Conservation (phyloP, 2,329 filamentous ascomycete genomes). For the Xylogone sp. region DNA sequence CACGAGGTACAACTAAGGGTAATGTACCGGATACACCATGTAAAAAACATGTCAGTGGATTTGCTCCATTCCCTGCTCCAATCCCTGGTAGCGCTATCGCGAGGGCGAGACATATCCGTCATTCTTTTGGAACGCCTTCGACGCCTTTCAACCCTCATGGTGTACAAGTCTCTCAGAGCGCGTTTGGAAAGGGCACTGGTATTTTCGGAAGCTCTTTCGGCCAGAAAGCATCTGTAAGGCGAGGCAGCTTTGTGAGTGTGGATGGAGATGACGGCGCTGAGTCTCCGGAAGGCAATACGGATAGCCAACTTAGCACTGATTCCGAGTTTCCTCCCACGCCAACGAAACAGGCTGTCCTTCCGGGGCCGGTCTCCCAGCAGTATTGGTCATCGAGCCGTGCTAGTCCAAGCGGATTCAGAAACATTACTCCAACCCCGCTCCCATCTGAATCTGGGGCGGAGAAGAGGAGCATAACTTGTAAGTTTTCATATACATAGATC, state of each 20-base stretch:
- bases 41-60: constrained; percentile 73
- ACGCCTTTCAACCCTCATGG: constrained; percentile 72
- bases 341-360: constrained; percentile 64
- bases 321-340: constrained; percentile 87
- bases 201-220: constrained; percentile 57
- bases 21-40: constrained; percentile 93
- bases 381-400: constrained; percentile 16
- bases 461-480: neutral
- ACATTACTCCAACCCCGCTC: constrained; percentile 5
- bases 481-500: neutral
- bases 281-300: constrained; percentile 54
- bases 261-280: constrained; percentile 56
- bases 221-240: constrained; percentile 36
- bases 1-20: constrained; percentile 51
- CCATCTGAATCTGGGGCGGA: too few species aligned
- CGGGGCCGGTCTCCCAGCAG: constrained; percentile 10
- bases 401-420: constrained; percentile 25
- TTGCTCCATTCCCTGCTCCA: constrained; percentile 60
- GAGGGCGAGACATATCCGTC: constrained; percentile 60
- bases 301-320: constrained; percentile 57
- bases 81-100: constrained; percentile 55
- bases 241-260: constrained; percentile 72
- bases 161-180: constrained; percentile 37
- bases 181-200: constrained; percentile 50
- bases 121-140: constrained; percentile 74